Base-by-base conservation (phyloP, 225 moss, liverwort and hornwort species). In the Asterella californica region DNA sequence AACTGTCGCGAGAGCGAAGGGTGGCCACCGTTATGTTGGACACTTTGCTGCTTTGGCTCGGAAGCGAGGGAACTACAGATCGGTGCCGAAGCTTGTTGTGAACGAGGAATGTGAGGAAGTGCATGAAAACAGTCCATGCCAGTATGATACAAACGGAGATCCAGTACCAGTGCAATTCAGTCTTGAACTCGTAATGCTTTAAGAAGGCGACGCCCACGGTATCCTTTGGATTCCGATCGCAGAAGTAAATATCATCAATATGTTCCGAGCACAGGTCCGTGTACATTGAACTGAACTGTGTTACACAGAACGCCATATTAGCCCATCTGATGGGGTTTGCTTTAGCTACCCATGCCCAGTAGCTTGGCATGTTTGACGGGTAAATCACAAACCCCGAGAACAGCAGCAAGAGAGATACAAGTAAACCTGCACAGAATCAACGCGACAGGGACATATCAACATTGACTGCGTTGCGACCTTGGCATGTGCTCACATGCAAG, bases 301-400 rank as follows among this genome's bases (percentile, higher is more conserved):
- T 33, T n/a, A 73, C 50, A 70, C 53, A 52, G 66, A 70, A 84
- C 48, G 81, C 84, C 30, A 78, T 9, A 22, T 81, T 81, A 37
- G 77, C 84, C 77, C 81, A 84, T 38, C 70, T 80, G 14, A 84
- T 29, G 14, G 84, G 84, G 47, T 55, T 84, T 1, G 74, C 32
- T 5, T 73, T 0, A 2, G 53, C 18, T 9, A 59, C 65, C 81
- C 81, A 84, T 62, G 70, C 81, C 81, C 81, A 84, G 55, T 74
- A 81, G 2, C 2, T 42, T 14, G 84, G 84, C 80, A 81, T 77
- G 71, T n/a, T 77, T 2, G 76, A 65, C 6, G 81, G 84, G 70
- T 62, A 84, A 76, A 84, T 84, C 6, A 84, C 71, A 27, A 84
- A 81, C 37, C 84, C 84, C 11, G 84, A 84, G 54, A 81, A 84